These are phyloP conservation scores for Thielaviopsis cerberus DNA, from an alignment of 2,329 filamentous ascomycete species.

Conservation along the genomic window DNA sequence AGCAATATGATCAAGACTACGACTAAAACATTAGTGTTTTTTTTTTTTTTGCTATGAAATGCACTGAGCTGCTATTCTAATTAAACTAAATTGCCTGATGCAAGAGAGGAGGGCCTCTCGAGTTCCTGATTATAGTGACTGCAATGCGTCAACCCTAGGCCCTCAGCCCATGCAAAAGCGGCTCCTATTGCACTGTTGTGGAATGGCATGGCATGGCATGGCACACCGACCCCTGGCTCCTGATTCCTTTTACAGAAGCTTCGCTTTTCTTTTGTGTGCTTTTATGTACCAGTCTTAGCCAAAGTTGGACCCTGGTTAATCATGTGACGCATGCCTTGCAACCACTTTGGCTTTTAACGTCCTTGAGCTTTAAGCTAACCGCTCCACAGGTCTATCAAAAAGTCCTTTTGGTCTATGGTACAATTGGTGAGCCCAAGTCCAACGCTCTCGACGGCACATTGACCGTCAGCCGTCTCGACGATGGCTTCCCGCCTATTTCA, in stretches of 20 bases:
- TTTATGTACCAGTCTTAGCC: too few relatives aligned
- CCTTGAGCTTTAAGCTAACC: too few relatives aligned
- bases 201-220: not conserved
- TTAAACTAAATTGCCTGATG: too few relatives aligned
- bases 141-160: not conserved
- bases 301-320: too few relatives aligned
- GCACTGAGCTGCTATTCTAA: too few relatives aligned
- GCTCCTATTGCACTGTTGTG: not conserved
- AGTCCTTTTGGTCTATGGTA: slow-evolving; percentile 61
- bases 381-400: slow-evolving; percentile 67
- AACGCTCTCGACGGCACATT: slow-evolving; percentile 59
- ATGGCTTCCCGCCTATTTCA: slow-evolving; percentile 59
- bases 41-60: not conserved
- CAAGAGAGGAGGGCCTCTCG: too few relatives aligned
- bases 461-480: slow-evolving; percentile 64
- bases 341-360: too few relatives aligned
- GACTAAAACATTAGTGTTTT: too few relatives aligned
- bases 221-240: not conserved
- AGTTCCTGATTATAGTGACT: not conserved
- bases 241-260: not conserved
- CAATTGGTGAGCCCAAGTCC: slow-evolving; percentile 48
- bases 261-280: not conserved
- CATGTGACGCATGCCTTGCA: too few relatives aligned
- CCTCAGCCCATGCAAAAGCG: not conserved
- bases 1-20: too few relatives aligned